Evolutionary conservation across 2,329 filamentous ascomycete species (phyloP).

Genomic region (Stemphylium beticola): DNA sequence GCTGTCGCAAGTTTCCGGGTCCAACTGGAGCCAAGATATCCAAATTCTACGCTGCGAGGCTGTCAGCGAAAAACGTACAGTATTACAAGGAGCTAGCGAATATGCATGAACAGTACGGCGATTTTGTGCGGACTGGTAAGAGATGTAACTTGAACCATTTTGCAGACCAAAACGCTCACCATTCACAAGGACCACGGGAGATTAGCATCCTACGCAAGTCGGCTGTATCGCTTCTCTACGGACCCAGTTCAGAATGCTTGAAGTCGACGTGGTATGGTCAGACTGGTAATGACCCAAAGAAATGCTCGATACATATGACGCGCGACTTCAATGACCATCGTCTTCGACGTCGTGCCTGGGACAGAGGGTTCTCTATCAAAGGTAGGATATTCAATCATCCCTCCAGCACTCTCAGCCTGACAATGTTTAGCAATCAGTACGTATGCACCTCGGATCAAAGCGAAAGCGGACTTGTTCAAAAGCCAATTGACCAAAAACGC

Average conservation of each 20-base stretch:
- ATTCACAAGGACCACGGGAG: slow-evolving; percentile 28
- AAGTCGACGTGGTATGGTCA: slow-evolving; percentile 39
- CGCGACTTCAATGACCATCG: slow-evolving; percentile 30
- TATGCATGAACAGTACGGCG: slow-evolving; percentile 42
- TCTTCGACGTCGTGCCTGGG: slow-evolving; percentile 34
- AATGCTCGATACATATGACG: slow-evolving; percentile 30
- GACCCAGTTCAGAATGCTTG: slow-evolving; percentile 28
- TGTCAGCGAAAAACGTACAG: slow-evolving; percentile 36
- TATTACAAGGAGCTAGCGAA: slow-evolving; percentile 38
- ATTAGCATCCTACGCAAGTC: slow-evolving; percentile 29
- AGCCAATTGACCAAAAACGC: slow-evolving; percentile 16
- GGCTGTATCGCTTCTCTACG: slow-evolving; percentile 29
- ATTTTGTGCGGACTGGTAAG: slow-evolving; percentile 45
- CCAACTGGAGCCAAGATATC: slow-evolving; percentile 31
- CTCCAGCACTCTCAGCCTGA: background rate
- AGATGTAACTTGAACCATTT: too few relatives aligned
- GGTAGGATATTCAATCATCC: slow-evolving; percentile 2
- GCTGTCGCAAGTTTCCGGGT: slow-evolving; percentile 32
- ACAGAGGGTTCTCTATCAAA: slow-evolving; percentile 37
- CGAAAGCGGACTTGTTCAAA: slow-evolving; percentile 29
- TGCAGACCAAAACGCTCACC: too few relatives aligned
- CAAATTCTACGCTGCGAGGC: slow-evolving; percentile 34
- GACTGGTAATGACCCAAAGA: slow-evolving; percentile 26
- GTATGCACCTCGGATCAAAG: slow-evolving; percentile 36
- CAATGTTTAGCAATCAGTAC: slow-evolving; percentile 21